Base-by-base conservation (phyloP, 768 basidiomycete species). In the Leucocoprinus sp. region DNA sequence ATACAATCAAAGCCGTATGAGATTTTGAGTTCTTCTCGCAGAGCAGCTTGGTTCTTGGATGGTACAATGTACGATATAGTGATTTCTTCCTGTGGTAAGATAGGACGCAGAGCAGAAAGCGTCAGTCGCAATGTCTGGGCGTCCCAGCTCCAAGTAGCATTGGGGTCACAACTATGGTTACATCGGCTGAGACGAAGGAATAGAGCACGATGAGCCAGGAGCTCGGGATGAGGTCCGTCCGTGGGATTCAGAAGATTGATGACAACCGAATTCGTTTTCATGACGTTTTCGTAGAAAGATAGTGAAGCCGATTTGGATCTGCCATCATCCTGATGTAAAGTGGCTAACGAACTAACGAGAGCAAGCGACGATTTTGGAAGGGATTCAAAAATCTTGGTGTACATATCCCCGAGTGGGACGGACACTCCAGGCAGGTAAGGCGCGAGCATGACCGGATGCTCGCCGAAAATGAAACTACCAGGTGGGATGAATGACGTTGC, bases 101-200 rank as follows among this genome's bases (percentile, higher is more conserved):
- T 68, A 22, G 60, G 52, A 4, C 71, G 61, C 7, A 71, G 58
- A 6, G 72, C 66, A 45, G 67, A 69, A 28, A 75, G 52, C 1
- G 65, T 61, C 14, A 64, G 51, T 3, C 66, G 64, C 48, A 72
- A 63, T 0, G 63, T 60, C 4, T 58, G 51, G 14, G 57, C 55
- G 43, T 71, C 61, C 70, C 72, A 75, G 48, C 63, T 67, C 28
- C 67, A 54, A 8, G 61, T 60, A 2, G 66, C 68, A 50, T 73
- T 72, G 4, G 71, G 68, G 14, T 65, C 65, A 48, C 73, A 75
- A 48, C 71, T 70, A 45, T 75, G 73, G 48, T 75, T 75, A 24
- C 60, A 60, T 12, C 72, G 63, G 50, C 68, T 68, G 18, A 72
- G 62, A 22, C 56, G 55, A 7, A 67, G 61, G 53, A 70, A 73